Evolutionary conservation across 495 filamentous ascomycete species (phyloP).

Genomic region (Penicillium parvum): DNA sequence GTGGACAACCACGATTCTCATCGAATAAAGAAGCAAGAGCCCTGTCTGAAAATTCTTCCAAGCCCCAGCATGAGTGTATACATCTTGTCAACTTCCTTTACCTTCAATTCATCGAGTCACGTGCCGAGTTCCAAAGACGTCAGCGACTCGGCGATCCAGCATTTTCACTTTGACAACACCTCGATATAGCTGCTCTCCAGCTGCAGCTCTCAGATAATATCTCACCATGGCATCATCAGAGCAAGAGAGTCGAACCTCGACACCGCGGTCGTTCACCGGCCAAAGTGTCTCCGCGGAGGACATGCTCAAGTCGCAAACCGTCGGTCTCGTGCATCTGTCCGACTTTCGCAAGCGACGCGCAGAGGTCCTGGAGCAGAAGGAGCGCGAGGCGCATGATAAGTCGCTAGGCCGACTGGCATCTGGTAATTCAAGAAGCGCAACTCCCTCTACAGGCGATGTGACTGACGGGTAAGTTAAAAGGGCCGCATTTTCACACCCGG

Average conservation of each 20-base stretch:
- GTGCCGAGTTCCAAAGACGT: constrained; percentile 15
- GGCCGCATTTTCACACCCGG: constrained; percentile 4
- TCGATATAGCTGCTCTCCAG: not conserved
- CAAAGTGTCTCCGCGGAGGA: constrained; percentile 82
- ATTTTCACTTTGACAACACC: not conserved
- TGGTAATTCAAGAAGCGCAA: constrained; percentile 47
- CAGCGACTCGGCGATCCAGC: constrained; percentile 8
- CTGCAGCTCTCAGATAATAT: not conserved
- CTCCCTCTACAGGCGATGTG: constrained; percentile 49
- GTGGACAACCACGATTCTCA: too few species aligned
- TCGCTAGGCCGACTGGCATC: constrained; percentile 48
- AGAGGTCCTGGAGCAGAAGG: constrained; percentile 87
- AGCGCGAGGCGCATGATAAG: constrained; percentile 69
- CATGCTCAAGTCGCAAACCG: constrained; percentile 85
- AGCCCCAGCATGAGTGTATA: too few species aligned
- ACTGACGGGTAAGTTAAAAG: constrained; percentile 49
- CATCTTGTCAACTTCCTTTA: too few species aligned
- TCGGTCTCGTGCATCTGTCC: constrained; percentile 84
- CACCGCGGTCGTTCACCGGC: constrained; percentile 60
- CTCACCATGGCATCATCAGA: constrained; percentile 35
- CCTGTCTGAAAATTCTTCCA: too few species aligned
- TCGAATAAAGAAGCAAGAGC: too few species aligned
- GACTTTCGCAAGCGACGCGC: constrained; percentile 97
- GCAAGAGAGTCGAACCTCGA: constrained; percentile 34
- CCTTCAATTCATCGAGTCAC: constrained; percentile 11